phyloP scores from a whole-genome alignment of 306 rosid species.

The Alnus glutinosa region DNA sequence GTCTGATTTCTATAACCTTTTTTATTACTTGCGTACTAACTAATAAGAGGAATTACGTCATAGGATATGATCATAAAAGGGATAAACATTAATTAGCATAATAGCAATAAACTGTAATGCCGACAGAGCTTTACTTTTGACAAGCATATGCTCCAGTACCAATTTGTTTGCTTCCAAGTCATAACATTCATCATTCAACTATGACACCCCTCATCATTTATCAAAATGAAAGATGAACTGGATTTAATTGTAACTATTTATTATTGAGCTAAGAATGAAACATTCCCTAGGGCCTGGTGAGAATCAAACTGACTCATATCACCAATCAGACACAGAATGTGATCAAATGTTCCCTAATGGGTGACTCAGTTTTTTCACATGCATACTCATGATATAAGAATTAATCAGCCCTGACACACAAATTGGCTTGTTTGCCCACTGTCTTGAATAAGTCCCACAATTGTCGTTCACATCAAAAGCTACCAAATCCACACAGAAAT shows the following conservation, averaged over 20 bases:
- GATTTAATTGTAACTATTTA: neutral
- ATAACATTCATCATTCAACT: neutral
- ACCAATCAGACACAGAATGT: neutral
- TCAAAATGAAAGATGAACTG: neutral
- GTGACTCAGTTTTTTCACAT: neutral
- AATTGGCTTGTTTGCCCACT: too few relatives aligned
- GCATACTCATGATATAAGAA: neutral
- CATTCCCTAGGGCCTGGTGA: neutral
- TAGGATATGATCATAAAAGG: neutral
- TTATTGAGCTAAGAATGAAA: neutral
- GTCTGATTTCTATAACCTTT: neutral
- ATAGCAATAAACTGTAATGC: neutral
- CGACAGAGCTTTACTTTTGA: neutral
- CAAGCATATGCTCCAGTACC: too few relatives aligned
- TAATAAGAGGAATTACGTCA: neutral
- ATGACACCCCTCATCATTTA: neutral
- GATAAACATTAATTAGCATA: neutral
- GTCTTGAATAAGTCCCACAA: too few relatives aligned
- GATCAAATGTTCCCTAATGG: neutral
- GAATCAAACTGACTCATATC: neutral
- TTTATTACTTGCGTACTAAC: neutral
- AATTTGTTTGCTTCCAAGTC: too few relatives aligned
- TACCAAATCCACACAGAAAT: too few relatives aligned
- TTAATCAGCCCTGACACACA: neutral
- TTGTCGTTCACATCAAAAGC: too few relatives aligned